Evolutionary conservation across 1,284 basidiomycete species (phyloP), one percentile per base, ranked within the genome.

Genomic region (Boletus smithii): DNA sequence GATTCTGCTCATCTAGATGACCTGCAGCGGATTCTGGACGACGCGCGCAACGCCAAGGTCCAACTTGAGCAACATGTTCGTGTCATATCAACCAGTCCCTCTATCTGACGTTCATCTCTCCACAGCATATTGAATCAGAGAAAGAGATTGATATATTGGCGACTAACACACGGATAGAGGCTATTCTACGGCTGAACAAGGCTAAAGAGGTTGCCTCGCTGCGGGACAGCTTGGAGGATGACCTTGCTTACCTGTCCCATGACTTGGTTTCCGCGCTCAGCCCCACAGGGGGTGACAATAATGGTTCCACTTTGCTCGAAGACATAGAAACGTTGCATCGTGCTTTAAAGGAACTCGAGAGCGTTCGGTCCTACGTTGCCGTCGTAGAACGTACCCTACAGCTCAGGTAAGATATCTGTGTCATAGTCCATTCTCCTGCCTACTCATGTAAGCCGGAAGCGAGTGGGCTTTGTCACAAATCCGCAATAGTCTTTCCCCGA

Each of bases 181-280:
- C 75, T 4, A 58, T 73, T 40, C 59, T 67, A 26, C 72, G 80
- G 39, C 69, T 88, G 11, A 69, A 76, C 43, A 76, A 79, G 10
- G 86, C 88, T 0, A 84, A 88, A 58, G 79, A 84, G 44, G 71
- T 91, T 27, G 83, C 85, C 0, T 72, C 89, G n/a, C 69, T 85
- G 29, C 76, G 90, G 20, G 88, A 91, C 65, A 79, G 78, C 42
- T 71, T 95, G 51, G 74, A 85, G 49, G 81, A 94, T 69, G 82
- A 94, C 66, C 72, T 91, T 47, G 68, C 79, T 33, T 74, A 82
- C 60, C 71, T 95, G 51, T 77, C 83, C 40, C 69, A 80, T 51
- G 77, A 81, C 48, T 71, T 91, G n/a, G 69, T 81, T 34, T 85
- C 87, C 0, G 69, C 77, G 1, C 56, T 79, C 24, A 71, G 53